phyloP scores from a whole-genome alignment of 1,139 yeast species.

The Dujonia santamariae region DNA sequence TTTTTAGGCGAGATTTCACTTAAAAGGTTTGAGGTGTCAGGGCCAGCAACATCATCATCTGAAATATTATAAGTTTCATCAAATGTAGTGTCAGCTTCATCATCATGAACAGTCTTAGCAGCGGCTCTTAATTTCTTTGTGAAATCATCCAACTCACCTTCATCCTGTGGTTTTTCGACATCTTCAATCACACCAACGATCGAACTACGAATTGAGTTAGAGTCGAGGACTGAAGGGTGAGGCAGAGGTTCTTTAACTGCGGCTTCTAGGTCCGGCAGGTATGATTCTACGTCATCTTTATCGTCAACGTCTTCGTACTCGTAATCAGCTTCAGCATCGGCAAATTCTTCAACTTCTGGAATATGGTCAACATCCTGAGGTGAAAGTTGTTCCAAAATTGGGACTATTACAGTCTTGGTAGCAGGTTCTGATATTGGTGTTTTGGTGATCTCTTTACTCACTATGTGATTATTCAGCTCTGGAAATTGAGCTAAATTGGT shows the following conservation, averaged over 20 bases:
- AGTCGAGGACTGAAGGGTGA: conserved; percentile 6
- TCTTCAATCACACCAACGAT: not conserved
- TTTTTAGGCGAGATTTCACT: not conserved
- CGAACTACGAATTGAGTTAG: conserved; percentile 5
- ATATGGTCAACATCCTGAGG: too few species aligned
- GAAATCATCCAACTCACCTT: conserved; percentile 7
- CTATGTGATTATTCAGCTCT: too few species aligned
- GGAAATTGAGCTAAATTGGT: too few species aligned
- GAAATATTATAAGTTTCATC: conserved; percentile 2
- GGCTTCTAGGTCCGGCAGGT: conserved; percentile 3
- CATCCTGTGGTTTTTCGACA: conserved; percentile 2
- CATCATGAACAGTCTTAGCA: conserved; percentile 4
- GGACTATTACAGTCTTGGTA: too few species aligned
- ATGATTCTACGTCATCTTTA: not conserved
- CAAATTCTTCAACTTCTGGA: not conserved
- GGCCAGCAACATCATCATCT: not conserved
- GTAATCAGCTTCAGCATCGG: not conserved
- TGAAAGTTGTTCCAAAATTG: too few species aligned
- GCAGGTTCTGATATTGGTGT: too few species aligned
- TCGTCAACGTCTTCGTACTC: not conserved
- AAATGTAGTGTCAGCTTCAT: conserved; percentile 2
- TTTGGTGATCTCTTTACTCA: too few species aligned
- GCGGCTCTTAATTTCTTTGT: conserved; percentile 9
- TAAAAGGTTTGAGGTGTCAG: not conserved
- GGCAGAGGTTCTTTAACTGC: conserved; percentile 8